Evolutionary conservation across 306 rosid species (phyloP).

Genomic region (Castanopsis chinensis): DNA sequence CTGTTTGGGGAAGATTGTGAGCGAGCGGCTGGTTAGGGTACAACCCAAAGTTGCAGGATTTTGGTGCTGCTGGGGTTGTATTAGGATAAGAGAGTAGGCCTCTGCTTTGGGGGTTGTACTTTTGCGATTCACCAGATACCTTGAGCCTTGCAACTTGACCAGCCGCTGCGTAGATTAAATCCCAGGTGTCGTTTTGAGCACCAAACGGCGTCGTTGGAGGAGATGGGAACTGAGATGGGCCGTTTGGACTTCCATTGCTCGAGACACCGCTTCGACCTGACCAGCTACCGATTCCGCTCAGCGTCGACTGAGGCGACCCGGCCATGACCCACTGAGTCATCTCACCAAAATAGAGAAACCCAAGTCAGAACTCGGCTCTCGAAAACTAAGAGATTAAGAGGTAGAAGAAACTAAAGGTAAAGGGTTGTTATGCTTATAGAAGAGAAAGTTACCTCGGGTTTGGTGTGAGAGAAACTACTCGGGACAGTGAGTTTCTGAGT

Average conservation of each 20-base stretch:
- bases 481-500: constrained; percentile 40
- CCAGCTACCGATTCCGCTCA: constrained; percentile 72
- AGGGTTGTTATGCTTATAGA: no score
- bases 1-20: constrained; percentile 22
- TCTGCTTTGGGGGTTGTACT: constrained; percentile 20
- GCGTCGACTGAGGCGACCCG: constrained; percentile 76
- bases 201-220: constrained; percentile 65
- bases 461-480: constrained; percentile 18
- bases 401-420: background rate
- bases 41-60: constrained; percentile 10
- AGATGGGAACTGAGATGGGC: constrained; percentile 59
- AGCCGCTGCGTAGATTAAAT: constrained; percentile 66
- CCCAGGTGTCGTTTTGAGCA: constrained; percentile 54
- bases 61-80: constrained; percentile 2
- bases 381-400: background rate
- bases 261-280: constrained; percentile 44
- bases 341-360: background rate
- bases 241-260: constrained; percentile 67
- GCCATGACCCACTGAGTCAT: constrained; percentile 33
- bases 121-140: constrained; percentile 29
- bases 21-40: constrained; percentile 27
- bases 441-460: constrained; percentile 44
- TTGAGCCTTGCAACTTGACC: constrained; percentile 77
- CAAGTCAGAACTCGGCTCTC: background rate
- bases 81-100: constrained; percentile 31